These are phyloP conservation scores for Didymella exigua DNA, from an alignment of 2,329 filamentous ascomycete genomes.

Conservation along the genomic window DNA sequence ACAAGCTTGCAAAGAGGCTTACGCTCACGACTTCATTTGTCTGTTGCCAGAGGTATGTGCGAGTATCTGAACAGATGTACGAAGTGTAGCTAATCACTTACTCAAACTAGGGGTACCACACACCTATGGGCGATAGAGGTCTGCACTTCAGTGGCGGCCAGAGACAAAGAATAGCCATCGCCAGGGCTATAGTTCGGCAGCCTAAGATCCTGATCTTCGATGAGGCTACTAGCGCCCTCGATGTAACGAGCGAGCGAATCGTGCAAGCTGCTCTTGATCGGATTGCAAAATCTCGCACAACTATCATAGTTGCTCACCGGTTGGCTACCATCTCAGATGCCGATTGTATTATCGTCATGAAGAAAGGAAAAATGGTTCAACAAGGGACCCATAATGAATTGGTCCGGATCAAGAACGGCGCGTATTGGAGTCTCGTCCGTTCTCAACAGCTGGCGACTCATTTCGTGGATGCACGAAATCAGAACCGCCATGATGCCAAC, in stretches of 20 bases:
- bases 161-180: slow-evolving; percentile 93
- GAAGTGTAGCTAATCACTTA: background rate
- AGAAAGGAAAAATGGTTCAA: slow-evolving; percentile 71
- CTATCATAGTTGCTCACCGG: slow-evolving; percentile 91
- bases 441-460: slow-evolving; percentile 76
- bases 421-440: slow-evolving; percentile 69
- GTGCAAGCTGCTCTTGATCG: slow-evolving; percentile 89
- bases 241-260: slow-evolving; percentile 90
- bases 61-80: background rate
- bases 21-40: slow-evolving; percentile 87
- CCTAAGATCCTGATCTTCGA: slow-evolving; percentile 89
- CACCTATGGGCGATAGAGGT: slow-evolving; percentile 87
- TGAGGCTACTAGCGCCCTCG: slow-evolving; percentile 88
- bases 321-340: slow-evolving; percentile 87
- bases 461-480: slow-evolving; percentile 43
- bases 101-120: slow-evolving; percentile 70
- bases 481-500: background rate
- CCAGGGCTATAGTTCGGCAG: slow-evolving; percentile 83
- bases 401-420: slow-evolving; percentile 61
- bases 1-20: slow-evolving; percentile 74
- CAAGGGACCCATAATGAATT: slow-evolving; percentile 74
- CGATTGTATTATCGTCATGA: slow-evolving; percentile 74
- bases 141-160: slow-evolving; percentile 85
- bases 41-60: slow-evolving; percentile 53
- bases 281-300: slow-evolving; percentile 82